Percentiles rank a stretch among this genome's conserved stretches.
phyloP scores from a whole-genome alignment of 352 stramenopile species.

The Phytophthora rubi region DNA sequence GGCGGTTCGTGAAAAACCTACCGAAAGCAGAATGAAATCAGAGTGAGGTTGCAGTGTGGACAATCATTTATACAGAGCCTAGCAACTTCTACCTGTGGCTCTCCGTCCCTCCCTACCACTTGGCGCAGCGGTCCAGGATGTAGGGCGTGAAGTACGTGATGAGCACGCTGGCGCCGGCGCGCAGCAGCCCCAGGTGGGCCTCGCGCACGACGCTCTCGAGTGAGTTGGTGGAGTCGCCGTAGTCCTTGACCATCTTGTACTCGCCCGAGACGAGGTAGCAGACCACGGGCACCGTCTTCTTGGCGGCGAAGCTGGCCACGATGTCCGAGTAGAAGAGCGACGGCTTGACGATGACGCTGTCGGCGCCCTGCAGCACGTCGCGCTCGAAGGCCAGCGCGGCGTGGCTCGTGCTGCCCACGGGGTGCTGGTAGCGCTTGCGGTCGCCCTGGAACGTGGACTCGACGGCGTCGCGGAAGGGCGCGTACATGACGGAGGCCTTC shows the following conservation, averaged over 20 bases:
- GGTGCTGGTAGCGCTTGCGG: constrained; percentile 98
- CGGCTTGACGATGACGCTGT: constrained; percentile 99
- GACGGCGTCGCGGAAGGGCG: constrained; percentile 97
- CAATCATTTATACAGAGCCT: neutral
- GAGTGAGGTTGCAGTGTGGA: too few relatives aligned
- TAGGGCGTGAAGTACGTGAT: constrained; percentile 98
- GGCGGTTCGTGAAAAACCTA: constrained; percentile 16
- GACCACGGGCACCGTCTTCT: constrained; percentile 94
- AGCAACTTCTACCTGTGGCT: neutral
- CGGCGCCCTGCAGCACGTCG: constrained; percentile 91
- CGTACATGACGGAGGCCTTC: constrained; percentile 96
- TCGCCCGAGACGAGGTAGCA: constrained; percentile 99
- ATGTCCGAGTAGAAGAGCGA: constrained; percentile 99
- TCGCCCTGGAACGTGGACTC: constrained; percentile 96
- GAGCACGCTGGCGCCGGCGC: constrained; percentile 97
- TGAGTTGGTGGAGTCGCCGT: constrained; percentile 81
- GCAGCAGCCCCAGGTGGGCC: constrained; percentile 79
- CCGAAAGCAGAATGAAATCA: neutral
- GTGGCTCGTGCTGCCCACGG: constrained; percentile 84
- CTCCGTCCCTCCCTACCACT: constrained; percentile 52
- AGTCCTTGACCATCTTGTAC: constrained; percentile 99
- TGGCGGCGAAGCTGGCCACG: constrained; percentile 93
- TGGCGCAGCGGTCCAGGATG: constrained; percentile 83
- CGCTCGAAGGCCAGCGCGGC: constrained; percentile 79
- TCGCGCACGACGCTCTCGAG: constrained; percentile 88